Conservation (phyloP, 2,329 filamentous ascomycete species). For the Pseudogymnoascus sp. region DNA sequence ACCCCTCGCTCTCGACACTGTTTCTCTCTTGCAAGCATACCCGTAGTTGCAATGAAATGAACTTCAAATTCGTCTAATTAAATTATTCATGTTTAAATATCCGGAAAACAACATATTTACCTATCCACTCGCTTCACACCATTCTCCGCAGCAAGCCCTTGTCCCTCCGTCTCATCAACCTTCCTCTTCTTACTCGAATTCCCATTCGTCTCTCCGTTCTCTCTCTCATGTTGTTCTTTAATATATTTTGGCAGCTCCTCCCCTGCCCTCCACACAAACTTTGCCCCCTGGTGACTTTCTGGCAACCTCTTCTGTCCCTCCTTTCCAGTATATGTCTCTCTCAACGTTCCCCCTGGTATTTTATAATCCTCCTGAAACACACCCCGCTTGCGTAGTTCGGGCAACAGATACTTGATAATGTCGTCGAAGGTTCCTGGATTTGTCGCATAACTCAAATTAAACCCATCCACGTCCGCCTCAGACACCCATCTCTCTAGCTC, state of each 20-base stretch:
- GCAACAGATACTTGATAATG: conserved; percentile 54
- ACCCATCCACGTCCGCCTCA: conserved; percentile 64
- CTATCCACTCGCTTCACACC: background rate
- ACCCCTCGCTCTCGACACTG: too few relatives aligned
- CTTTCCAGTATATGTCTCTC: conserved; percentile 14
- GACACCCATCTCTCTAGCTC: conserved; percentile 57
- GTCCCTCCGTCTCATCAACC: background rate
- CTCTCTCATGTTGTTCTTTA: background rate
- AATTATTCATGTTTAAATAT: background rate
- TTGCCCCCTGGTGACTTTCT: conserved; percentile 16
- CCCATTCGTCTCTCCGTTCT: background rate
- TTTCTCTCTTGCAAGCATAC: too few relatives aligned
- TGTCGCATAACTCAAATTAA: conserved; percentile 61
- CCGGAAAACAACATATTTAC: background rate
- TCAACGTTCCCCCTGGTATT: conserved; percentile 13
- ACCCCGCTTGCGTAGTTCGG: conserved; percentile 50
- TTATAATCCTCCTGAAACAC: conserved; percentile 44
- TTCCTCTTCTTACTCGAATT: background rate
- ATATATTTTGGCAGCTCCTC: conserved; percentile 8
- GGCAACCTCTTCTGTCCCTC: conserved; percentile 10
- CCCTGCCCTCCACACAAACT: conserved; percentile 12
- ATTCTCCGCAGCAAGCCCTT: background rate
- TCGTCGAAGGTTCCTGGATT: conserved; percentile 60
- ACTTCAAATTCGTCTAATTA: background rate
- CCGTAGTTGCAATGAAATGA: background rate